Conservation (phyloP, 768 basidiomycete genomes). For the Phylloporus sp. region DNA sequence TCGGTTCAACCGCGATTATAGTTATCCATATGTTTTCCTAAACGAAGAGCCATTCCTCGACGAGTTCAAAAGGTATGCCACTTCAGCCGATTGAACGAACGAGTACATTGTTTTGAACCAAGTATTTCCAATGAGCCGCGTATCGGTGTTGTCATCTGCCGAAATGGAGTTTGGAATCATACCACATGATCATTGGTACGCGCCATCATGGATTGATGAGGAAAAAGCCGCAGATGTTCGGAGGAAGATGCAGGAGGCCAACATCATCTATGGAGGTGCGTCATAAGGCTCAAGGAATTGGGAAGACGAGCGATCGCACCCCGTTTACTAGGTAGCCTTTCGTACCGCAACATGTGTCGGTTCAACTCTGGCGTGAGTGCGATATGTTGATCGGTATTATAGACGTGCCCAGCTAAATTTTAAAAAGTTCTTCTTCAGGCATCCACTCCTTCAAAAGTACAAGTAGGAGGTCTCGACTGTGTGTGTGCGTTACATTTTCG, state of each 20-base stretch:
- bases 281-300: slow-evolving; percentile 1
- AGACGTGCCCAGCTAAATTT: not conserved
- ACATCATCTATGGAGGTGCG: slow-evolving; percentile 47
- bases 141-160: slow-evolving; percentile 37
- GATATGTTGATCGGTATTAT: not conserved
- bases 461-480: slow-evolving; percentile 15
- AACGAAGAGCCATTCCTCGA: slow-evolving; percentile 57
- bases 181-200: slow-evolving; percentile 58
- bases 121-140: slow-evolving; percentile 22
- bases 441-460: slow-evolving; percentile 26
- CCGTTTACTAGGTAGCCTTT: slow-evolving; percentile 8
- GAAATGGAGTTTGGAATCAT: slow-evolving; percentile 56
- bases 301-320: not conserved
- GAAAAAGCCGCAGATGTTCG: slow-evolving; percentile 47
- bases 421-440: slow-evolving; percentile 47
- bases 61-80: slow-evolving; percentile 41
- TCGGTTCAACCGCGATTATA: slow-evolving; percentile 50
- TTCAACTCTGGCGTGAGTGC: slow-evolving; percentile 62
- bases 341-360: slow-evolving; percentile 72
- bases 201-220: slow-evolving; percentile 72
- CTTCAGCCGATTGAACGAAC: not conserved
- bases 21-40: slow-evolving; percentile 62
- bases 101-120: slow-evolving; percentile 13
- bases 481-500: not conserved
- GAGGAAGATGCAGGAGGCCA: slow-evolving; percentile 45